Percentiles rank a stretch among this genome's conserved stretches.
Conservation (phyloP, 768 basidiomycete species). For the Termitomyces sp. region DNA sequence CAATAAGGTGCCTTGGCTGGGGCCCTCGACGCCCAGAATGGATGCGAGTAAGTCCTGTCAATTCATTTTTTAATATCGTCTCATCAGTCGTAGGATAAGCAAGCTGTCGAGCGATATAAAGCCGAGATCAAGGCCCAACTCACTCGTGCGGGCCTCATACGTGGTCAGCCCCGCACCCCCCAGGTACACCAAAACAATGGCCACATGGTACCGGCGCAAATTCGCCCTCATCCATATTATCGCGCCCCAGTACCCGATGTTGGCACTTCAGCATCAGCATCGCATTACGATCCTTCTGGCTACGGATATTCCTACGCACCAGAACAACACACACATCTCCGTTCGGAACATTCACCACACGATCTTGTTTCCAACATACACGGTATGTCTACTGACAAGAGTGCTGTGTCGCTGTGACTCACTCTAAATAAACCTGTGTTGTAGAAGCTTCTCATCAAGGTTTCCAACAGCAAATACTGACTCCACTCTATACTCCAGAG, state of each 20-base stretch:
- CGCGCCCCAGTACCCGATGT: constrained; percentile 26
- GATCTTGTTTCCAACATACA: constrained; percentile 36
- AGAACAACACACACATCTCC: constrained; percentile 15
- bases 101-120: constrained; percentile 77
- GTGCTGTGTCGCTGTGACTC: constrained; percentile 15
- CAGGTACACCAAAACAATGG: constrained; percentile 32
- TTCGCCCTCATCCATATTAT: constrained; percentile 22
- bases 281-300: constrained; percentile 19
- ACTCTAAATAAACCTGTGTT: constrained; percentile 11
- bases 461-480: constrained; percentile 33
- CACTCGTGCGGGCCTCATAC: constrained; percentile 71
- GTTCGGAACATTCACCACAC: constrained; percentile 20
- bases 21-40: constrained; percentile 82
- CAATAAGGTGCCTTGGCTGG: constrained; percentile 83
- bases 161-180: constrained; percentile 71
- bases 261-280: constrained; percentile 14
- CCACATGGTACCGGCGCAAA: constrained; percentile 18
- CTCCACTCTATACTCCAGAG: constrained; percentile 28
- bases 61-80: not conserved
- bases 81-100: constrained; percentile 60
- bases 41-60: constrained; percentile 59
- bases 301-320: constrained; percentile 20
- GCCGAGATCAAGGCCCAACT: constrained; percentile 80
- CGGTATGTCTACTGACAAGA: constrained; percentile 28
- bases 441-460: constrained; percentile 33